Evolutionary conservation across 2,329 filamentous ascomycete genomes (phyloP), one percentile per base, ranked within the genome.

Genomic region (Colletotrichum lupini): DNA sequence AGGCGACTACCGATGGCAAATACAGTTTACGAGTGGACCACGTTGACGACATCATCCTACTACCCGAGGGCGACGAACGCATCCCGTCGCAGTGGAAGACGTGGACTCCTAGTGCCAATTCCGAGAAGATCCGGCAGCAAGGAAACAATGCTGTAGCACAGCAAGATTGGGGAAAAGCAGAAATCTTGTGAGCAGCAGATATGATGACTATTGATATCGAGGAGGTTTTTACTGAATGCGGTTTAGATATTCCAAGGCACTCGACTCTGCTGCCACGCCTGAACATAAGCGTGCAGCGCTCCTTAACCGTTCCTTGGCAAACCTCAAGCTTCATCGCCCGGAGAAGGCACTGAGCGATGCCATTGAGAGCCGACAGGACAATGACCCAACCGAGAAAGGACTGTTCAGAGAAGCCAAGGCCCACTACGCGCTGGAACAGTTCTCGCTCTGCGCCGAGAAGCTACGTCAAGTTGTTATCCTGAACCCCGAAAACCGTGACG

Each of bases 11-110:
- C 0, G 77, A 84, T 32, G 84, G 84, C 2, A 60, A 78, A 0
- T 87, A 86, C 76, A 81, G 79, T 0, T 42, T 91, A 28, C 82
- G 87, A 6, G 85, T 89, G 7, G 88, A 91, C 69, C 88, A 91
- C 76, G 76, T 86, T 19, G 85, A 83, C 19, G 88, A 91, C 68
- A 74, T 90, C 22, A 72, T 84, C 3, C 82, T 80, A 71, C 70
- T 89, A 2, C 65, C 79, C 0, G 63, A 75, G 0, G 58, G 75
- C 22, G 83, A 88, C 53, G 63, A 78, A n/a, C 81, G 77, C 5
- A 77, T 88, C 14, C 87, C 87, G 1, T 28, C 55, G 1, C 59
- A 68, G n/a, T 87, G 84, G 85, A 76, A 76, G 58, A 46, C 30
- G 1, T 9, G 70, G 55, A 26, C 77, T 68, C 12, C 58, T 19